phyloP scores from a whole-genome alignment of 306 rosid genomes.

The Phaseolus lunatus region DNA sequence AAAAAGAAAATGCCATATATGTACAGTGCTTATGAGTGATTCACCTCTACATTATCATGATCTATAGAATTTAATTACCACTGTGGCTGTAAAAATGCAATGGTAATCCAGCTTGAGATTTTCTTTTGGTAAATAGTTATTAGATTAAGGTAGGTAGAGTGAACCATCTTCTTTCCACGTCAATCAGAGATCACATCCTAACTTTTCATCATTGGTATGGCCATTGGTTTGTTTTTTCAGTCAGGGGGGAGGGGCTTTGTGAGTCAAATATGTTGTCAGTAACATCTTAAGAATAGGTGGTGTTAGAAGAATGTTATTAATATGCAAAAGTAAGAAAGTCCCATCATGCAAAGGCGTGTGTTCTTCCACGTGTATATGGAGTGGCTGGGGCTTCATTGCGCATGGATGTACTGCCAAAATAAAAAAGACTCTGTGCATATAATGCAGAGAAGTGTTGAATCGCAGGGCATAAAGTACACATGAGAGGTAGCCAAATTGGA shows the following conservation, averaged over 20 bases:
- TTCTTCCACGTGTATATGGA: background rate
- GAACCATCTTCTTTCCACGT: slow-evolving; percentile 52
- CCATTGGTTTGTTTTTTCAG: slow-evolving; percentile 40
- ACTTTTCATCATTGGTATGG: slow-evolving; percentile 15
- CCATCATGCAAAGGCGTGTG: slow-evolving; percentile 26
- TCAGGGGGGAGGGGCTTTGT: slow-evolving; percentile 29
- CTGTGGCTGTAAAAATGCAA: slow-evolving; percentile 11
- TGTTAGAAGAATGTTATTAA: background rate
- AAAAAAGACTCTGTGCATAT: slow-evolving; percentile 6
- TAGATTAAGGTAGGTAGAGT: slow-evolving; percentile 42
- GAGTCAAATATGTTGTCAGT: slow-evolving; percentile 35
- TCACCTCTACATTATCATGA: background rate
- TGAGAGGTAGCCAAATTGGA: background rate
- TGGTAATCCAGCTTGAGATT: too few species aligned
- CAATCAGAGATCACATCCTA: slow-evolving; percentile 53
- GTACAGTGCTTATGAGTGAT: background rate
- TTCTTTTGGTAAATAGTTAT: slow-evolving; percentile 25
- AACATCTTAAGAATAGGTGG: background rate
- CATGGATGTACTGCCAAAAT: slow-evolving; percentile 31
- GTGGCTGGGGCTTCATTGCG: slow-evolving; percentile 15
- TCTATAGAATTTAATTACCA: background rate
- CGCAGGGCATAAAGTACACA: background rate
- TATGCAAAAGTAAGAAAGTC: slow-evolving; percentile 18
- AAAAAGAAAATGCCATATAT: background rate
- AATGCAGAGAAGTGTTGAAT: background rate